Evolutionary conservation across 2,329 filamentous ascomycete genomes (phyloP), one percentile per base, ranked within the genome.

Genomic region (Coniochaeta hoffmannii): DNA sequence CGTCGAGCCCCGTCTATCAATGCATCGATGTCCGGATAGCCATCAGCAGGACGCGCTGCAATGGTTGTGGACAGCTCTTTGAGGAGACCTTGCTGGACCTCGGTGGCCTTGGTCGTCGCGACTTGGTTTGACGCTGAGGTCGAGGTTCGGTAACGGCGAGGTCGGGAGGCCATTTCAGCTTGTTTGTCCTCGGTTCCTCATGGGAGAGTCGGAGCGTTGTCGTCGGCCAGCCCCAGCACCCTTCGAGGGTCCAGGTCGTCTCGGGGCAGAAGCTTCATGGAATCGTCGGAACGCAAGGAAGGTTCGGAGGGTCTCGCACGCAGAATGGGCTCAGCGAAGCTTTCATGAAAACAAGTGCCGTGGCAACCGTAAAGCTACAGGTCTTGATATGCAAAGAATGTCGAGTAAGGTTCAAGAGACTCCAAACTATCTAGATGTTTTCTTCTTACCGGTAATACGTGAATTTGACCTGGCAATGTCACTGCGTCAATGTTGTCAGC

Each of bases 131-230:
- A 86, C 58, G 81, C 75, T 57, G 82, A 81, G 41, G 83, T 87
- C 57, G 83, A 86, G 58, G 84, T 85, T 61, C 84, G 81, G 65
- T 84, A 83, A 58, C 83, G 78, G 66, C 81, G 75, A 56, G 77
- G 71, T 59, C 75, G 74, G 57, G 73, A 68, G 58, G 79, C 74
- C 76, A 83, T 82, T 66, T 66, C 77, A 58, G 59, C 10, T 24
- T 14, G 7, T 7, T 28, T 46, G 12, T 28, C 7, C 41, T 14
- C 9, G 15, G 2, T n/a, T 28, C 3, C 41, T 46, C 10, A 36
- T 19, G 6, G n/a, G 12, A 26, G 8, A 26, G 19, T 46, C 8
- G 11, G 24, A 15, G 41, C 24, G 19, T 46, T 26, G n/a, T n/a
- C 9, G 41, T 15, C 19, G 41, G 15, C 11, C 41, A 24, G 26